Conservation (phyloP, 352 stramenopile genomes). For the Phytopythium cucurbitacearum region DNA sequence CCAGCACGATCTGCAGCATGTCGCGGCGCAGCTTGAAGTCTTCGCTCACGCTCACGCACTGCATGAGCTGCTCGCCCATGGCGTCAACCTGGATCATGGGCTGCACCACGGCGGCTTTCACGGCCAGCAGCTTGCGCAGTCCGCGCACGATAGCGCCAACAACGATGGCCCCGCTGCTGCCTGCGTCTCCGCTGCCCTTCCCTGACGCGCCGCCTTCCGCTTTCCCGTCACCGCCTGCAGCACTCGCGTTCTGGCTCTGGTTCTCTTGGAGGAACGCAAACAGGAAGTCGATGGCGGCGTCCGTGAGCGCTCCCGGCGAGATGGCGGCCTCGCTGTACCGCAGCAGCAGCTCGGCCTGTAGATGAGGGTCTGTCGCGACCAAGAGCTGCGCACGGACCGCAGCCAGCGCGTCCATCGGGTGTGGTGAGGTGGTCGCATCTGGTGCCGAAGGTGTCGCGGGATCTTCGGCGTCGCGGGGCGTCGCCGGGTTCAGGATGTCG, state of each 20-base stretch:
- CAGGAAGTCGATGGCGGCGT: slow-evolving; percentile 71
- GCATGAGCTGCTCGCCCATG: slow-evolving; percentile 75
- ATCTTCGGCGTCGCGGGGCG: neutral
- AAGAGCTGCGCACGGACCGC: slow-evolving; percentile 34
- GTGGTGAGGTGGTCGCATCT: neutral
- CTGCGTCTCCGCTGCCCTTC: slow-evolving; percentile 1
- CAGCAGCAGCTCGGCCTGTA: slow-evolving; percentile 60
- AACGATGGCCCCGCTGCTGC: slow-evolving; percentile 41
- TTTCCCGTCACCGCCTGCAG: slow-evolving; percentile 4
- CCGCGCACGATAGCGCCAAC: slow-evolving; percentile 65
- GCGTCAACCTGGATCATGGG: slow-evolving; percentile 80
- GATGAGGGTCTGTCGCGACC: slow-evolving; percentile 39
- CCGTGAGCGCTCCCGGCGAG: slow-evolving; percentile 37
- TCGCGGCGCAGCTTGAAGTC: slow-evolving; percentile 73
- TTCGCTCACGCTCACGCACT: slow-evolving; percentile 68
- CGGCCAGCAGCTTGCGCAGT: slow-evolving; percentile 43
- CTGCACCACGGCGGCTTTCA: slow-evolving; percentile 62
- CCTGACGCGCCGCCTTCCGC: slow-evolving; percentile 11
- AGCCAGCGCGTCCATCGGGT: slow-evolving; percentile 28
- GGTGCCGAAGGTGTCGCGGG: neutral
- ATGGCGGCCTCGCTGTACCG: slow-evolving; percentile 46
- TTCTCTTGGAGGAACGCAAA: slow-evolving; percentile 76
- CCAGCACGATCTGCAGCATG: slow-evolving; percentile 70
- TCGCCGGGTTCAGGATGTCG: slow-evolving; percentile 7
- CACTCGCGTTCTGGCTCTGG: slow-evolving; percentile 15